Percentiles rank a stretch among this genome's conserved stretches.
phyloP scores from a whole-genome alignment of 2,329 filamentous ascomycete genomes.

The Lachnellula occidentalis region DNA sequence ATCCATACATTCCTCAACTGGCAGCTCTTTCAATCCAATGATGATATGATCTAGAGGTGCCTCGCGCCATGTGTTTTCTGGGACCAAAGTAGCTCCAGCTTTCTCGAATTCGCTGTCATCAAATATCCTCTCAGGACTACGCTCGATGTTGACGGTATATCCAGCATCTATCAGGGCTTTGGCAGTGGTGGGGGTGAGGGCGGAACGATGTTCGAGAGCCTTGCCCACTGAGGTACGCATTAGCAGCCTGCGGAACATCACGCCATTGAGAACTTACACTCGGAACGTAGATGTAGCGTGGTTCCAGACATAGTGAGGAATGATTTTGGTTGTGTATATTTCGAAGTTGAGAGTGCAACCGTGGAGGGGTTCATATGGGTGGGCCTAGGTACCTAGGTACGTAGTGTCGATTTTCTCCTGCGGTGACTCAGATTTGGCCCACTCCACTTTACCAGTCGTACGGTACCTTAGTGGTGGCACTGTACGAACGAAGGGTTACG shows the following conservation, averaged over 20 bases:
- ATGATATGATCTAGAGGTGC: conserved; percentile 65
- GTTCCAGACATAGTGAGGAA: conserved; percentile 28
- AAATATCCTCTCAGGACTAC: conserved; percentile 61
- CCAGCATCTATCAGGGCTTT: conserved; percentile 63
- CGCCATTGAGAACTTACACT: conserved; percentile 30
- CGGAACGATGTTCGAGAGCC: conserved; percentile 37
- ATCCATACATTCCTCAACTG: conserved; percentile 57
- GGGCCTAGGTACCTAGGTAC: too few relatives aligned
- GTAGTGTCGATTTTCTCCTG: too few relatives aligned
- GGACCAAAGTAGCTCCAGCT: conserved; percentile 59
- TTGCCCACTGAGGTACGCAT: conserved; percentile 32
- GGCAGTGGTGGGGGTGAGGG: conserved; percentile 38
- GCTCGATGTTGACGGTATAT: conserved; percentile 64
- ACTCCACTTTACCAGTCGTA: too few relatives aligned
- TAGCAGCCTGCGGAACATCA: conserved; percentile 22
- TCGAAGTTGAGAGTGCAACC: conserved; percentile 15
- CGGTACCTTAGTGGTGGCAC: too few relatives aligned
- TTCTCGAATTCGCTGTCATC: conserved; percentile 56
- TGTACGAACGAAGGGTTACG: too few relatives aligned
- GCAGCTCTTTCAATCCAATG: conserved; percentile 72
- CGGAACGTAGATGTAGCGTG: conserved; percentile 35
- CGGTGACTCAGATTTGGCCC: too few relatives aligned
- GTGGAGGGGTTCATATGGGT: conserved; percentile 4
- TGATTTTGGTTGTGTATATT: conserved; percentile 6
- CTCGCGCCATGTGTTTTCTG: conserved; percentile 61